These are phyloP conservation scores for Mortierella sp. DNA, from an alignment of 371 early-diverging fungal species.

Conservation along the genomic window DNA sequence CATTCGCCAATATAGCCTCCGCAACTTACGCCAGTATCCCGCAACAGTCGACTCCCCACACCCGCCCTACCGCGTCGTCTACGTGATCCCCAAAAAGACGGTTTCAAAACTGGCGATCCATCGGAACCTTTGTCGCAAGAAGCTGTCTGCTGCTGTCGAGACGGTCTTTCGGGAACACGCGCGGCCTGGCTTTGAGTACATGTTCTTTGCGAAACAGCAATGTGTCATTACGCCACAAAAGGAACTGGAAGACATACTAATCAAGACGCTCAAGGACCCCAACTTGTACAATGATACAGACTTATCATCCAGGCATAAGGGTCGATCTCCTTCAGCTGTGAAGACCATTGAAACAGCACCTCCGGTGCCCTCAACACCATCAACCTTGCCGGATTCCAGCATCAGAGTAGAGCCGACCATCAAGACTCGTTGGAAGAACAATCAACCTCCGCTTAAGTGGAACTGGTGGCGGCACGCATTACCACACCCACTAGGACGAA, in stretches of 20 bases:
- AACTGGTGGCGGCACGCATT: constrained; percentile 39
- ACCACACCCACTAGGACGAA: constrained; percentile 43
- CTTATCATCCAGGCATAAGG: neutral
- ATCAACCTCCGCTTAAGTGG: constrained; percentile 24
- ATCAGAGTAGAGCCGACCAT: neutral
- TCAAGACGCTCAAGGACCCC: constrained; percentile 19
- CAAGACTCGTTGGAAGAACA: constrained; percentile 45
- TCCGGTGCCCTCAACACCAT: neutral
- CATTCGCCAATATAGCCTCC: constrained; percentile 25
- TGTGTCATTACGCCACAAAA: constrained; percentile 26
- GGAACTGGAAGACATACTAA: constrained; percentile 22
- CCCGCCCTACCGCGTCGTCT: constrained; percentile 39
- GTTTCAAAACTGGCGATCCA: constrained; percentile 39
- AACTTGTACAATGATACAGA: constrained; percentile 23
- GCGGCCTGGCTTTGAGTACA: constrained; percentile 40
- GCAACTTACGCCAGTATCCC: constrained; percentile 27
- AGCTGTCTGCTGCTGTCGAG: constrained; percentile 39
- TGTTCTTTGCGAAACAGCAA: constrained; percentile 35
- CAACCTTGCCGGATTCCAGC: neutral
- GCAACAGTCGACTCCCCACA: constrained; percentile 18
- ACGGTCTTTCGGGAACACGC: constrained; percentile 37
- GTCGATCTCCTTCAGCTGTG: neutral
- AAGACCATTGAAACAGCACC: neutral
- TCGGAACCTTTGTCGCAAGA: constrained; percentile 34
- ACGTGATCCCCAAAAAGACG: constrained; percentile 33